Percentiles rank a stretch among this genome's conserved stretches.
Evolutionary conservation across 352 stramenopile species (phyloP).

Genomic region (Pythium folliculosum): DNA sequence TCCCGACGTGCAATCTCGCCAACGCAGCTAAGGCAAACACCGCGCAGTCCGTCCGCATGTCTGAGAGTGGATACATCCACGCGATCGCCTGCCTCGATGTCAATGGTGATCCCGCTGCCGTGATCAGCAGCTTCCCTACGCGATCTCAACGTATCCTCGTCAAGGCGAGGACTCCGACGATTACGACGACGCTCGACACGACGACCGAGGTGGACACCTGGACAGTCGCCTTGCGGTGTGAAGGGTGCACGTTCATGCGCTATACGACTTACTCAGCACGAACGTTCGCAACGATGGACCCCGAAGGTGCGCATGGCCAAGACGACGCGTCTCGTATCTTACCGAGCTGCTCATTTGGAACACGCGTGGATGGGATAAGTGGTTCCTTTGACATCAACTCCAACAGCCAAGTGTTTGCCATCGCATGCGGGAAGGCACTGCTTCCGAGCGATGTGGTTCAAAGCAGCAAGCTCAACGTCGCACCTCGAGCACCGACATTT

Average conservation of each 20-base stretch:
- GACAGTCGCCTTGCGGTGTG: constrained; percentile 37
- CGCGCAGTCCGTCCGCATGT: constrained; percentile 24
- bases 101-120: constrained; percentile 8
- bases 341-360: constrained; percentile 53
- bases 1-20: constrained; percentile 40
- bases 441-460: constrained; percentile 36
- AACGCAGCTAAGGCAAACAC: constrained; percentile 4
- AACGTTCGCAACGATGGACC: background rate
- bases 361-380: constrained; percentile 11
- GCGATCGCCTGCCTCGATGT: constrained; percentile 48
- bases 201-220: constrained; percentile 42
- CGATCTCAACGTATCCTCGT: constrained; percentile 50
- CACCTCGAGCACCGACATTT: constrained; percentile 44
- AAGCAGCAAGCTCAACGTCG: constrained; percentile 34
- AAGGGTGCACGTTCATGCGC: constrained; percentile 49
- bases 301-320: background rate
- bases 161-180: constrained; percentile 35
- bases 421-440: constrained; percentile 44
- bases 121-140: constrained; percentile 52
- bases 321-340: constrained; percentile 7
- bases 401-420: constrained; percentile 45
- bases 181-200: constrained; percentile 37
- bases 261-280: constrained; percentile 27
- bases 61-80: constrained; percentile 53
- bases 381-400: constrained; percentile 30